Evolutionary conservation across 345 rosid genomes (phyloP).

Genomic region (Microcos paniculata): DNA sequence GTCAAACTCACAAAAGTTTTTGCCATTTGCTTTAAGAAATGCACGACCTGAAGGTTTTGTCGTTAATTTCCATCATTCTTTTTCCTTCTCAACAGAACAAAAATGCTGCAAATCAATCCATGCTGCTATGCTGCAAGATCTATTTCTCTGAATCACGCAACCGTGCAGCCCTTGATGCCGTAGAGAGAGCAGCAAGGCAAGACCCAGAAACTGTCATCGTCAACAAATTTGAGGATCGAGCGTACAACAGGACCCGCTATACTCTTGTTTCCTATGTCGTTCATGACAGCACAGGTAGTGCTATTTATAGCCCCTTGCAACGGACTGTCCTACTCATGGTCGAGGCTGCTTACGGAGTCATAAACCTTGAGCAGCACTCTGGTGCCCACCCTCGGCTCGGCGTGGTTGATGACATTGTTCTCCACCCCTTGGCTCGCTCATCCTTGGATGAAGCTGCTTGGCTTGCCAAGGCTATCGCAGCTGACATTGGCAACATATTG

Average conservation of each 20-base stretch:
- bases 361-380: conserved; percentile 50
- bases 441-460: conserved; percentile 63
- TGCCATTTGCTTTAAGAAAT: too few relatives aligned
- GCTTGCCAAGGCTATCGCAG: conserved; percentile 58
- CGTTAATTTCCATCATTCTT: too few relatives aligned
- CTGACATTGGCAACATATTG: conserved; percentile 48
- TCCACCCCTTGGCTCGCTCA: conserved; percentile 56
- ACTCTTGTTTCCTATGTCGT: conserved; percentile 53
- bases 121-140: conserved; percentile 57
- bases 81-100: conserved; percentile 23
- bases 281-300: conserved; percentile 36
- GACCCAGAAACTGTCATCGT: conserved; percentile 43
- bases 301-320: conserved; percentile 57
- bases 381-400: conserved; percentile 66
- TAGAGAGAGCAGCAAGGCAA: conserved; percentile 41
- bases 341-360: conserved; percentile 47
- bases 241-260: conserved; percentile 52
- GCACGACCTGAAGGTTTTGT: too few relatives aligned
- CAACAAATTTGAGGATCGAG: conserved; percentile 52
- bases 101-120: conserved; percentile 27
- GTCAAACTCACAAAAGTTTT: too few relatives aligned
- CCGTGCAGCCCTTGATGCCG: conserved; percentile 40
- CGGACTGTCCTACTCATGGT: conserved; percentile 51
- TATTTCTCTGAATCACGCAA: conserved; percentile 57
- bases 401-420: conserved; percentile 54